Percentiles rank a stretch among this genome's conserved stretches.
Evolutionary conservation across 140 eudicot species (phyloP).

Genomic region (Ambrosia hybrid): DNA sequence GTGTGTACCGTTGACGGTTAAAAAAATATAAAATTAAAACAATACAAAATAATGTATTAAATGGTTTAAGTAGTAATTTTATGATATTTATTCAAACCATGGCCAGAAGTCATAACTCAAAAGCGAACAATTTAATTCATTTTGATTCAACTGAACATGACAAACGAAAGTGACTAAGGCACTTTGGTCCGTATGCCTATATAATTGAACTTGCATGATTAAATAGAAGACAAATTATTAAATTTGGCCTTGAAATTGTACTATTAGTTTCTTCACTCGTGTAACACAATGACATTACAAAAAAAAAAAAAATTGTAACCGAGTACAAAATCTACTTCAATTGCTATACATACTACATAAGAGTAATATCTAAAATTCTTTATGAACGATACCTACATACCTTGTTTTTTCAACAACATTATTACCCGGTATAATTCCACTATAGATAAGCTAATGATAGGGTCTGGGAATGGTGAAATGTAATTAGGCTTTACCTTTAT

Average conservation of each 20-base stretch:
- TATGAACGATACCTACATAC: neutral
- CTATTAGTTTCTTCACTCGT: neutral
- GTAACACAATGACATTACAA: neutral
- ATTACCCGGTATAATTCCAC: too few relatives aligned
- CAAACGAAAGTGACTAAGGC: slow-evolving; percentile 12
- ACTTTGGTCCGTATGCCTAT: neutral
- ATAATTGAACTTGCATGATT: slow-evolving; percentile 20
- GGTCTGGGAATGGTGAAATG: too few relatives aligned
- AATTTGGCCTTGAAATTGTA: slow-evolving; percentile 21
- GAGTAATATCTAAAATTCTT: neutral
- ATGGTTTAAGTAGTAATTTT: too few relatives aligned
- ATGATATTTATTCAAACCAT: too few relatives aligned
- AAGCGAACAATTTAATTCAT: neutral
- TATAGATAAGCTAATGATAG: too few relatives aligned
- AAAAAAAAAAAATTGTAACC: neutral
- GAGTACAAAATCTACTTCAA: neutral
- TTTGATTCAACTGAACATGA: neutral
- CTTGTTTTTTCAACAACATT: too few relatives aligned
- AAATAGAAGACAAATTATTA: slow-evolving; percentile 13
- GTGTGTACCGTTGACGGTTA: too few relatives aligned
- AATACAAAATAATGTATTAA: too few relatives aligned
- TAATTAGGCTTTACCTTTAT: too few relatives aligned
- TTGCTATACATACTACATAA: neutral
- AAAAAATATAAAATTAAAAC: too few relatives aligned
- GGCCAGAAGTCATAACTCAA: neutral